These are phyloP conservation scores for Castanopsis chinensis DNA, from an alignment of 306 rosid genomes.

Conservation along the genomic window DNA sequence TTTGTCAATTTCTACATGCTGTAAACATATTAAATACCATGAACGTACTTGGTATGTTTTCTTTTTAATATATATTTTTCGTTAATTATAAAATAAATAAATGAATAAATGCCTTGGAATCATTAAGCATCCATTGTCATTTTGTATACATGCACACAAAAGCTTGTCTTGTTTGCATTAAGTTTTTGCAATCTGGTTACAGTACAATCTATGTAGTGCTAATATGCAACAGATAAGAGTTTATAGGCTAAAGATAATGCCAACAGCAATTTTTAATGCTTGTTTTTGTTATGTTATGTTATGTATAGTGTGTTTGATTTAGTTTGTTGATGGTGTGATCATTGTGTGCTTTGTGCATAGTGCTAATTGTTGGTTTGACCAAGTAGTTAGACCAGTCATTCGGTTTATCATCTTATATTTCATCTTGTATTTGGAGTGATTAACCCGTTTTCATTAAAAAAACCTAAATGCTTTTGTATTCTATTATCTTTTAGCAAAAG, in stretches of 20 bases:
- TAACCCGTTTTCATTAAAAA: not conserved
- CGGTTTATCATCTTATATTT: not conserved
- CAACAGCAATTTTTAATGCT: not conserved
- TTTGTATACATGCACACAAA: not conserved
- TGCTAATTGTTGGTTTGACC: not conserved
- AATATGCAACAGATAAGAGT: not conserved
- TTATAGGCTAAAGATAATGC: not conserved
- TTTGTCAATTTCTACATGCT: not conserved
- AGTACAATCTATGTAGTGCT: not conserved
- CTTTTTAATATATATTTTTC: too few species aligned
- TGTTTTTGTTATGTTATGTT: not conserved
- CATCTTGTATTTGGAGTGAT: not conserved
- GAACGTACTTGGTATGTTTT: too few species aligned
- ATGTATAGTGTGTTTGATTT: not conserved
- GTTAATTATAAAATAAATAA: too few species aligned
- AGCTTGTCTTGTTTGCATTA: not conserved
- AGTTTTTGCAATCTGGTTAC: too few species aligned
- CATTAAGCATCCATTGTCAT: not conserved
- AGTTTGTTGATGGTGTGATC: conserved; percentile 6
- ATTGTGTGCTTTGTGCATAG: not conserved
- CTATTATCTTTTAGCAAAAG: not conserved
- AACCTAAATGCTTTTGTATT: not conserved
- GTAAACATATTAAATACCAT: not conserved
- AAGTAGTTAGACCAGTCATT: not conserved
- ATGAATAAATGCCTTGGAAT: not conserved